Evolutionary conservation across 306 rosid genomes (phyloP).

Genomic region (Cicer bijugum): DNA sequence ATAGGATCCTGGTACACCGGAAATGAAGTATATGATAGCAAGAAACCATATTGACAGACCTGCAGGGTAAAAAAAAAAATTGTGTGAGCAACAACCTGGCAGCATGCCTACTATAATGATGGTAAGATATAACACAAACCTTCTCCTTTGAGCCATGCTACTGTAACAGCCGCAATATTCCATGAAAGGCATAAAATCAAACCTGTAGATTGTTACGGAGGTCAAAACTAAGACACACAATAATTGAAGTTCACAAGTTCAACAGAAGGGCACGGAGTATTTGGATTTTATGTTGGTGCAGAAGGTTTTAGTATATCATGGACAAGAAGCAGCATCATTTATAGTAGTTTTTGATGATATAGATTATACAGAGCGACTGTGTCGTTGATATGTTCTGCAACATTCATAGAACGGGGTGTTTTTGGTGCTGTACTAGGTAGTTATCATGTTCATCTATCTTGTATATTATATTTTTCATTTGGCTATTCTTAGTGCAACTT

Average conservation of each 20-base stretch:
- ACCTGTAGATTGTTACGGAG: conserved; percentile 60
- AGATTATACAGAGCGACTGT: background rate
- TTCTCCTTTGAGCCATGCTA: conserved; percentile 77
- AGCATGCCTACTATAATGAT: conserved; percentile 14
- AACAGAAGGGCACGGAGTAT: background rate
- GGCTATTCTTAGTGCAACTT: background rate
- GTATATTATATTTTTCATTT: background rate
- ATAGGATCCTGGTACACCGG: conserved; percentile 73
- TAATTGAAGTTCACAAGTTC: background rate
- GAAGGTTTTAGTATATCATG: no score
- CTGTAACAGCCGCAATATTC: conserved; percentile 71
- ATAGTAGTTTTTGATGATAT: no score
- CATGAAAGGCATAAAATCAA: conserved; percentile 65
- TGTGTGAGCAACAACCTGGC: conserved; percentile 27
- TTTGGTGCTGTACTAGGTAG: background rate
- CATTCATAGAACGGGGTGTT: background rate
- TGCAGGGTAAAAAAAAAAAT: conserved; percentile 46
- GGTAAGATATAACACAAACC: conserved; percentile 52
- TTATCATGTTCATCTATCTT: background rate
- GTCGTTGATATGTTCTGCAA: background rate
- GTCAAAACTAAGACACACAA: background rate
- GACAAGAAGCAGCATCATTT: no score
- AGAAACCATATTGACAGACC: conserved; percentile 73
- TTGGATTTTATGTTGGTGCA: background rate
- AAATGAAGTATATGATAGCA: conserved; percentile 69